These are phyloP conservation scores for Barnettozyma hawaiiensis DNA, from an alignment of 1,139 yeast genomes.

Conservation along the genomic window DNA sequence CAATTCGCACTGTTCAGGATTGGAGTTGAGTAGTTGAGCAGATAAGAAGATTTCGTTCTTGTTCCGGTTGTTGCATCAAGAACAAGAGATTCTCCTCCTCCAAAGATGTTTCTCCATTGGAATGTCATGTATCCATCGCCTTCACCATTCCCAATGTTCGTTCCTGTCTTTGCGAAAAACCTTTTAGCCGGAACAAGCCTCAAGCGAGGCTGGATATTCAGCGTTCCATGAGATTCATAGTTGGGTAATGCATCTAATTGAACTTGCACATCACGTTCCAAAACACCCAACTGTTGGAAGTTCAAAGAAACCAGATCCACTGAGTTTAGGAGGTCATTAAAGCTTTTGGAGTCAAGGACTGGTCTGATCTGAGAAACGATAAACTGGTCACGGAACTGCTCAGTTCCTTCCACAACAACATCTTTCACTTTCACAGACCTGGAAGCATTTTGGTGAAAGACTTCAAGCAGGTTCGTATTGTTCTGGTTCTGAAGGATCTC, in stretches of 20 bases:
- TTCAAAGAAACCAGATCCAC: slow-evolving; percentile 42
- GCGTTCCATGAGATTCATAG: slow-evolving; percentile 22
- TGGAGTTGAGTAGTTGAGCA: slow-evolving; percentile 62
- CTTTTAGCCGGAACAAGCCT: slow-evolving; percentile 55
- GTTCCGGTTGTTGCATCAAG: slow-evolving; percentile 81
- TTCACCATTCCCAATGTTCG: slow-evolving; percentile 90
- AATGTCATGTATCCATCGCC: slow-evolving; percentile 87
- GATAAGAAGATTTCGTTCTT: slow-evolving; percentile 68
- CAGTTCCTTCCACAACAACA: slow-evolving; percentile 52
- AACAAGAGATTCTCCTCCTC: slow-evolving; percentile 78
- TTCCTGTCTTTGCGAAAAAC: slow-evolving; percentile 83
- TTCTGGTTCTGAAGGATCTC: slow-evolving; percentile 38
- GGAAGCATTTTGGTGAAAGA: slow-evolving; percentile 34
- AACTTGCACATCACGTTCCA: slow-evolving; percentile 27
- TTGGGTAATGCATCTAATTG: slow-evolving; percentile 24
- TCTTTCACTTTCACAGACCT: slow-evolving; percentile 42
- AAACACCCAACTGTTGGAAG: slow-evolving; percentile 33
- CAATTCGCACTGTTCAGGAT: slow-evolving; percentile 42
- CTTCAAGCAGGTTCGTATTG: slow-evolving; percentile 35
- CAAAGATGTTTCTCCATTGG: slow-evolving; percentile 71
- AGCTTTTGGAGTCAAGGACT: slow-evolving; percentile 37
- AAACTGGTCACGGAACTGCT: slow-evolving; percentile 46
- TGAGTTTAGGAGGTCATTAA: slow-evolving; percentile 34
- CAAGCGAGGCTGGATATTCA: slow-evolving; percentile 52
- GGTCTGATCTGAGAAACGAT: slow-evolving; percentile 51